Percentiles rank a stretch among this genome's conserved stretches.
Conservation (phyloP, 164 flowering plant genomes). For the Nymphaea thermarum region DNA sequence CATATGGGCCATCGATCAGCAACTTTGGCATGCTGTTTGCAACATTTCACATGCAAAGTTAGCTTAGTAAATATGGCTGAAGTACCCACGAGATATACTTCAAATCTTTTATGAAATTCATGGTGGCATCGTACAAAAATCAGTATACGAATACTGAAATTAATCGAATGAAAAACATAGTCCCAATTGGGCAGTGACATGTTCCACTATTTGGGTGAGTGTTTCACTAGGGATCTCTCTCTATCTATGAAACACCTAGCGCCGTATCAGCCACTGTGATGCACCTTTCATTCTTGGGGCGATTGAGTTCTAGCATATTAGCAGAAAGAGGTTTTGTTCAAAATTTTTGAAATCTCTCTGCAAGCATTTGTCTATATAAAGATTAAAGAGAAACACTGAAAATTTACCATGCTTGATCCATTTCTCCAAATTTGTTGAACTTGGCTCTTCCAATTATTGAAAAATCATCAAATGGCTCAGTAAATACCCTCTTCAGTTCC, state of each 20-base stretch:
- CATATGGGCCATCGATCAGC: conserved; percentile 94
- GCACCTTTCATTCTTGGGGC: neutral
- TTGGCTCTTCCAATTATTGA: conserved; percentile 43
- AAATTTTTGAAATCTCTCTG: too few relatives aligned
- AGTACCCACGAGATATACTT: too few relatives aligned
- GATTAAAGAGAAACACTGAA: neutral
- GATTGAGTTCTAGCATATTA: neutral
- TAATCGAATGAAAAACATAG: too few relatives aligned
- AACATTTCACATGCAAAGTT: neutral
- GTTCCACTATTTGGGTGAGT: too few relatives aligned
- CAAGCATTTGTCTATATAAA: neutral
- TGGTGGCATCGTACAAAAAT: too few relatives aligned
- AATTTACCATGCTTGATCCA: conserved; percentile 44
- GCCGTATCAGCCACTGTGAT: too few relatives aligned
- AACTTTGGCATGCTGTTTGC: conserved; percentile 58
- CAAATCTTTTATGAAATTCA: too few relatives aligned
- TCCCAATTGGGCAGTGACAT: too few relatives aligned
- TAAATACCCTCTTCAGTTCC: conserved; percentile 66
- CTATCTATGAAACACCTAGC: too few relatives aligned
- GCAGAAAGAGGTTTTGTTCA: neutral
- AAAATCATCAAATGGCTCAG: conserved; percentile 35
- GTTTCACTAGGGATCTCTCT: too few relatives aligned
- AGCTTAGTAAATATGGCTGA: too few relatives aligned
- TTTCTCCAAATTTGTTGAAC: conserved; percentile 27
- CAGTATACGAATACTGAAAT: too few relatives aligned